Conservation (phyloP, 768 basidiomycete species). For the Heimioporus sp. region DNA sequence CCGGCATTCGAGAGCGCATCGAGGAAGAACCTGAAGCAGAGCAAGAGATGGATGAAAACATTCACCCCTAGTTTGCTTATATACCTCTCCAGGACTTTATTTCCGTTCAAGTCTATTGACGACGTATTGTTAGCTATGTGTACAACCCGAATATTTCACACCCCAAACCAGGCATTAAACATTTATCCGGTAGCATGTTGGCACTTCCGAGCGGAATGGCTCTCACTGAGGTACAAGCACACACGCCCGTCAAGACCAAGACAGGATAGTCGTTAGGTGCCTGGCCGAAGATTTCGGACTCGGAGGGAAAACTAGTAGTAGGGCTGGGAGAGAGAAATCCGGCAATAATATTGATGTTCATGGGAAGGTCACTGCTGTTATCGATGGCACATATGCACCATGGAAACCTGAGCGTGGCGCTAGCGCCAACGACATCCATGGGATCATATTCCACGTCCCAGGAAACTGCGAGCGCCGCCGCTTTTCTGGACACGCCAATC, state of each 20-base stretch:
- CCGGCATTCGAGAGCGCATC: conserved; percentile 62
- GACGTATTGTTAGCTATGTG: conserved; percentile 13
- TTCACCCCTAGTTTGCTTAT: neutral
- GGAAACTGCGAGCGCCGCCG: too few relatives aligned
- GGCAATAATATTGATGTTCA: neutral
- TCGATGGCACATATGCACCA: too few relatives aligned
- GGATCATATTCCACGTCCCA: too few relatives aligned
- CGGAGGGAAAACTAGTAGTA: neutral
- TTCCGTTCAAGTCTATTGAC: conserved; percentile 3
- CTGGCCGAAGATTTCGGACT: neutral
- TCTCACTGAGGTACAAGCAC: too few relatives aligned
- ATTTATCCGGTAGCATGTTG: neutral
- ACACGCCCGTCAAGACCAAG: too few relatives aligned
- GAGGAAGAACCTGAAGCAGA: conserved; percentile 67
- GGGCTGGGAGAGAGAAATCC: neutral
- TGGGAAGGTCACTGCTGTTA: neutral
- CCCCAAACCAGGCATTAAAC: neutral
- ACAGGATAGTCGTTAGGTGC: neutral
- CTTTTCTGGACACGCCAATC: neutral
- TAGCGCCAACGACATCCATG: too few relatives aligned
- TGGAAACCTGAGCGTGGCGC: too few relatives aligned
- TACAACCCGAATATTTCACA: conserved; percentile 2
- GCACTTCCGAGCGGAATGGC: too few relatives aligned
- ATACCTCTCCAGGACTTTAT: neutral
- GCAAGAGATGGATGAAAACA: conserved; percentile 46